Evolutionary conservation across 208 protist species (phyloP), one percentile per base, ranked within the genome.

Genomic region (Leptomonas seymouri): DNA sequence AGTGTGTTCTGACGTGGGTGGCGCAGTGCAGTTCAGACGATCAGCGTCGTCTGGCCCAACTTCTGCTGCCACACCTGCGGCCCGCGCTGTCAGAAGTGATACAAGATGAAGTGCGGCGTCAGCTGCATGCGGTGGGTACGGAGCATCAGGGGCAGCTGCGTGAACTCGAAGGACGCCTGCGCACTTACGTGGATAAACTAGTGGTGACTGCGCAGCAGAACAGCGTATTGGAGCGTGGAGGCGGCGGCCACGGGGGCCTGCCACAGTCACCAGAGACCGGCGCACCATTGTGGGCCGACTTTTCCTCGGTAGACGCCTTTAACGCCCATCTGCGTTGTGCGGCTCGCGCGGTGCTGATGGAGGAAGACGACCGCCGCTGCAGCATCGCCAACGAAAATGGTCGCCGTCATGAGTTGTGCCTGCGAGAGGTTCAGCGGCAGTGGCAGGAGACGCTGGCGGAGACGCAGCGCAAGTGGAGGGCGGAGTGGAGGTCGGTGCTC

Each of bases 241-340:
- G 44, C 44, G 44, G 16, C 11, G 44, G 16, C 44, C 7, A 3
- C 12, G 44, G 44, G 20, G 2, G 42, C 14, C 16, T 45, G 18
- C 16, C 36, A 8, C n/a, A 21, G 25, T 15, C 71, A 7, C 21
- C 48, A 16, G 25, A 20, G 20, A 8, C 21, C 21, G 39, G 42
- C 3, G 56, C 49, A 18, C 61, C 61, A 11, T 30, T 67, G 20
- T 67, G 61, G 61, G 61, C 46, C 16, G 48, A 8, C n/a, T 68
- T 79, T 48, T 72, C 62, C 11, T 87, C 83, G 14, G 34, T 67
- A 14, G 88, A 87, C n/a, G 72, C 69, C 2, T 73, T 91, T 25
- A 72, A 91, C 25, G 77, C 67, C 15, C 81, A 89, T 44, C 51
- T 94, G 27, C 89, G 81, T 20, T 70, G 71, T 4, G 76, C 81